Evolutionary conservation across 2,329 filamentous ascomycete genomes (phyloP), one percentile per base, ranked within the genome.

Genomic region (Cladophialophora exuberans): DNA sequence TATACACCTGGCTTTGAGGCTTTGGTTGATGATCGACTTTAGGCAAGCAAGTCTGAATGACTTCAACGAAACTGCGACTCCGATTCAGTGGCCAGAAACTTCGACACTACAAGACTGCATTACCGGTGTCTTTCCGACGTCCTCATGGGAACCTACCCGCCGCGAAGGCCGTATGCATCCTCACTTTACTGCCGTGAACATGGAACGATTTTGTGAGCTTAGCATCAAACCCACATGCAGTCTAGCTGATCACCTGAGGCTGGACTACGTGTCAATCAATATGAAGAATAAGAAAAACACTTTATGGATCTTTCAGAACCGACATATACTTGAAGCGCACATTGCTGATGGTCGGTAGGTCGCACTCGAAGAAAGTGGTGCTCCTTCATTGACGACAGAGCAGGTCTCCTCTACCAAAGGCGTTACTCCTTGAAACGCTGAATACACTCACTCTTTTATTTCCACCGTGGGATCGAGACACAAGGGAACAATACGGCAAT

Each of bases 171-270:
- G 51, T 17, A 11, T 54, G 18, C 17, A 48, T 39, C 51, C 51
- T 9, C 38, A 33, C 15, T 54, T 54, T 25, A 54, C 51, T 7
- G 51, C 51, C 9, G 51, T 17, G 4, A 35, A 35, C 42, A 43
- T 54, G 42, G 43, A 28, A 15, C 28, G 38, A 25, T 30, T 54
- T 25, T 54, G 51, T 38, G n/a, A 36, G 7, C 33, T 54, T 6
- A 54, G 49, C 43, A 31, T 49, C 4, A 28, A 49, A 18, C 49
- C 43, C 43, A 54, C 51, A n/a, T 23, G 38, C 20, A 50, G 51
- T 30, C 41, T 54, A 6, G 41, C 18, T 4, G 51, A 54, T 15
- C 51, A 54, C 17, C 33, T 54, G 25, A 23, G 51, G 42, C 51
- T 54, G 43, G 49, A 30, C 20, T 42, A 23, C 33, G 43, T 2